Conservation (phyloP, 345 rosid genomes). For the Draba incana region DNA sequence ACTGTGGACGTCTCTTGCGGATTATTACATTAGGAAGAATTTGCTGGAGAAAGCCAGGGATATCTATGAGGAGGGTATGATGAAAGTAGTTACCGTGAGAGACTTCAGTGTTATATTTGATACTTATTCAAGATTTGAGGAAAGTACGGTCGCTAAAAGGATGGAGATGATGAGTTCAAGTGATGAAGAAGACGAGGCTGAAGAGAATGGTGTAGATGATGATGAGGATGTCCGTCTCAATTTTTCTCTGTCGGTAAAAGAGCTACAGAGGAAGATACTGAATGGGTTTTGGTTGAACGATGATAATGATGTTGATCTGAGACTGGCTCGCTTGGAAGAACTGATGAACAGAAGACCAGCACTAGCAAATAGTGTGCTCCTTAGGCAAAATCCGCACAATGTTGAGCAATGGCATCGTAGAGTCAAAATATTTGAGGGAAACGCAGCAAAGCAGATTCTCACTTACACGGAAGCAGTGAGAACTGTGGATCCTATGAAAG, state of each 20-base stretch:
- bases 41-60: conserved; percentile 93
- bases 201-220: conserved; percentile 53
- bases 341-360: conserved; percentile 88
- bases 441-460: conserved; percentile 86
- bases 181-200: conserved; percentile 61
- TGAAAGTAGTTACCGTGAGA: conserved; percentile 88
- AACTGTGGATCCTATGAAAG: conserved; percentile 94
- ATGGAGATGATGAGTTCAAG: conserved; percentile 70
- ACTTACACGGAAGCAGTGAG: conserved; percentile 97
- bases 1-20: conserved; percentile 95
- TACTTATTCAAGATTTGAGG: conserved; percentile 82
- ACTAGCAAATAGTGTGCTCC: conserved; percentile 87
- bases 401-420: conserved; percentile 99
- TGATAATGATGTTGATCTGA: conserved; percentile 81
- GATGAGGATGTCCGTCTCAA: conserved; percentile 77
- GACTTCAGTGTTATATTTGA: conserved; percentile 93
- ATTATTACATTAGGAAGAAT: conserved; percentile 86
- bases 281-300: conserved; percentile 87
- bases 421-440: conserved; percentile 86
- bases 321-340: conserved; percentile 80
- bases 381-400: conserved; percentile 96
- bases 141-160: conserved; percentile 69
- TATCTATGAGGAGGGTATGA: conserved; percentile 95
- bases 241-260: conserved; percentile 51
- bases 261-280: conserved; percentile 81